Percentiles rank a stretch among this genome's conserved stretches.
phyloP scores from a whole-genome alignment of 2,329 filamentous ascomycete species.

The Colletotrichum melonis region DNA sequence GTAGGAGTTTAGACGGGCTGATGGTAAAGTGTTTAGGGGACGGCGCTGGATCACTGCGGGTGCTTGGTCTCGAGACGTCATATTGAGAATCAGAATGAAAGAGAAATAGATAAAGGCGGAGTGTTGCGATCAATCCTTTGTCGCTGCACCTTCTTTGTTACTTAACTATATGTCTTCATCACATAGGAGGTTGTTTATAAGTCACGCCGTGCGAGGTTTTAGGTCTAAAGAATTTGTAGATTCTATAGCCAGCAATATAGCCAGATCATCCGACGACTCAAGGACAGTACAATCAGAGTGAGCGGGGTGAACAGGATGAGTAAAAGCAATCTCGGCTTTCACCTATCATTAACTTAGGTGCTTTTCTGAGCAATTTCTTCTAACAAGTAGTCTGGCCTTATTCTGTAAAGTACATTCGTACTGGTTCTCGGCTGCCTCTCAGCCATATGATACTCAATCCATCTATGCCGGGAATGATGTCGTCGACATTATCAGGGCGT shows the following conservation, averaged over 20 bases:
- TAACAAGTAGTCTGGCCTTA: no score
- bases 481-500: no score
- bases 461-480: fast-evolving
- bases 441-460: no score
- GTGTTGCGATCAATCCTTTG: fast-evolving
- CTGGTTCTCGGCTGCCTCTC: fast-evolving
- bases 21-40: not conserved
- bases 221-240: not conserved
- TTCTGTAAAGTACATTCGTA: no score
- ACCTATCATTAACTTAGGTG: fast-evolving
- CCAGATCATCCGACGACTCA: no score
- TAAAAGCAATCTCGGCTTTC: no score
- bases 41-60: not conserved
- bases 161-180: no score
- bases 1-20: not conserved
- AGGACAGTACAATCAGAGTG: no score
- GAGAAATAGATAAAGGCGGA: no score
- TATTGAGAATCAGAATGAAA: fast-evolving
- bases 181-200: not conserved
- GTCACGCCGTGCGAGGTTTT: not conserved
- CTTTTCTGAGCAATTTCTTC: no score
- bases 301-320: no score
- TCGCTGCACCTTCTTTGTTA: not conserved
- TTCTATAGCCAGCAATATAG: not conserved
- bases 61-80: not conserved